phyloP scores from a whole-genome alignment of 164 flowering plant species.

The Macadamia tetraphylla region DNA sequence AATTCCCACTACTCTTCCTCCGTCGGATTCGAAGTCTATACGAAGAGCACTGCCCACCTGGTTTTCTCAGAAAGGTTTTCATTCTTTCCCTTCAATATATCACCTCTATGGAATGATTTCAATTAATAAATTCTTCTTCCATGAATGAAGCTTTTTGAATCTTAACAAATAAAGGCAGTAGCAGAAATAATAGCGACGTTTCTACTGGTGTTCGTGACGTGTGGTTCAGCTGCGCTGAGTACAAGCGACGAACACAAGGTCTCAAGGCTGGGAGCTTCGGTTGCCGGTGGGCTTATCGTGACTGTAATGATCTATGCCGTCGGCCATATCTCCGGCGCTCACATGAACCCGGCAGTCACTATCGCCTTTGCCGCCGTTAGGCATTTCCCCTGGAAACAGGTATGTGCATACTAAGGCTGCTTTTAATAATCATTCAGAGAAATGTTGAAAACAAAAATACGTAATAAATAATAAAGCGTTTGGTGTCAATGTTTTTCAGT shows the following conservation, averaged over 20 bases:
- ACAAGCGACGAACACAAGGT: constrained; percentile 37
- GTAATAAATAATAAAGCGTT: too few relatives aligned
- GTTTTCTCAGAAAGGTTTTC: constrained; percentile 33
- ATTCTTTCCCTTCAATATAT: too few relatives aligned
- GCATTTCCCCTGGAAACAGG: constrained; percentile 80
- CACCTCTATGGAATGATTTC: too few relatives aligned
- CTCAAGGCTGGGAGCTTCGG: constrained; percentile 62
- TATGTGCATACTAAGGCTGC: constrained; percentile 4
- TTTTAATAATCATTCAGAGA: too few relatives aligned
- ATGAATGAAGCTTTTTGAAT: too few relatives aligned
- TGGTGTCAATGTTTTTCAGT: too few relatives aligned
- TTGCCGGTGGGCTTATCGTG: constrained; percentile 83
- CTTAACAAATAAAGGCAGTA: constrained; percentile 28
- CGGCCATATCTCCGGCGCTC: constrained; percentile 89
- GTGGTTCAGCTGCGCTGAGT: constrained; percentile 62
- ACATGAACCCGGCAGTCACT: constrained; percentile 90
- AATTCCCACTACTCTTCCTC: background rate
- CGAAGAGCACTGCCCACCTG: constrained; percentile 27
- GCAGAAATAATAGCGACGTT: constrained; percentile 43
- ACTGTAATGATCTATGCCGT: constrained; percentile 83
- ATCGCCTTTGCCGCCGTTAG: constrained; percentile 61
- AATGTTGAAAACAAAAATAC: too few relatives aligned
- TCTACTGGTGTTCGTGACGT: constrained; percentile 15
- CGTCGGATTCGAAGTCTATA: background rate
- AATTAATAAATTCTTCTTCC: too few relatives aligned